Evolutionary conservation across 306 rosid species (phyloP).

Genomic region (Cicer pinnatifidum): DNA sequence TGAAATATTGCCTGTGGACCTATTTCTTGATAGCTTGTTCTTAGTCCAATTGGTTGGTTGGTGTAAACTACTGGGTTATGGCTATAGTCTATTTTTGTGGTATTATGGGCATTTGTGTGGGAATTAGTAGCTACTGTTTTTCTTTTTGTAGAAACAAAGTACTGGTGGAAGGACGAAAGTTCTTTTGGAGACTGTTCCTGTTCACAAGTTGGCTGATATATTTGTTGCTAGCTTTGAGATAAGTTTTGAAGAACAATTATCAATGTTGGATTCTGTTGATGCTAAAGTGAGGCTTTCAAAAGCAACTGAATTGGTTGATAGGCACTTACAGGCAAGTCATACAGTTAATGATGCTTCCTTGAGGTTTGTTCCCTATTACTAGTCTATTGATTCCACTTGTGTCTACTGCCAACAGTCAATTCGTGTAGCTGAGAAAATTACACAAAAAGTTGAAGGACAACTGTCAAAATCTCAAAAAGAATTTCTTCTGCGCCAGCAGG

Average conservation of each 20-base stretch:
- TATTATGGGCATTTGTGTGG: conserved; percentile 27
- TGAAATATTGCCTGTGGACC: conserved; percentile 29
- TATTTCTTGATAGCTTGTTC: conserved; percentile 20
- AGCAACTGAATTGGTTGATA: conserved; percentile 94
- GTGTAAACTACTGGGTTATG: conserved; percentile 30
- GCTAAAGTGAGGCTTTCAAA: conserved; percentile 91
- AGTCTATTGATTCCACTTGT: conserved; percentile 45
- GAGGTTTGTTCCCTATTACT: conserved; percentile 39
- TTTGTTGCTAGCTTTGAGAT: conserved; percentile 99
- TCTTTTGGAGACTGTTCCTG: conserved; percentile 96
- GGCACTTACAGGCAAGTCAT: conserved; percentile 86
- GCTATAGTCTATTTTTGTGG: conserved; percentile 17
- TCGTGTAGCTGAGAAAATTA: conserved; percentile 98
- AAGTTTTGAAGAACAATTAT: conserved; percentile 95
- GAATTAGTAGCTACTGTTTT: conserved; percentile 44
- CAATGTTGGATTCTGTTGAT: conserved; percentile 93
- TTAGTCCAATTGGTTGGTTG: conserved; percentile 19
- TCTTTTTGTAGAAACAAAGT: conserved; percentile 79
- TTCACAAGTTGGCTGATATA: conserved; percentile 96
- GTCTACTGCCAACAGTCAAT: conserved; percentile 72
- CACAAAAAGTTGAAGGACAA: conserved; percentile 98
- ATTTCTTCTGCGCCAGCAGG: conserved; percentile 98
- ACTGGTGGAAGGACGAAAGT: conserved; percentile 96
- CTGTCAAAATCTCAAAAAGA: conserved; percentile 96
- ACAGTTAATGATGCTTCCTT: conserved; percentile 35